Base-by-base conservation (phyloP, 306 rosid genomes). In the Pyrus betulifolia region DNA sequence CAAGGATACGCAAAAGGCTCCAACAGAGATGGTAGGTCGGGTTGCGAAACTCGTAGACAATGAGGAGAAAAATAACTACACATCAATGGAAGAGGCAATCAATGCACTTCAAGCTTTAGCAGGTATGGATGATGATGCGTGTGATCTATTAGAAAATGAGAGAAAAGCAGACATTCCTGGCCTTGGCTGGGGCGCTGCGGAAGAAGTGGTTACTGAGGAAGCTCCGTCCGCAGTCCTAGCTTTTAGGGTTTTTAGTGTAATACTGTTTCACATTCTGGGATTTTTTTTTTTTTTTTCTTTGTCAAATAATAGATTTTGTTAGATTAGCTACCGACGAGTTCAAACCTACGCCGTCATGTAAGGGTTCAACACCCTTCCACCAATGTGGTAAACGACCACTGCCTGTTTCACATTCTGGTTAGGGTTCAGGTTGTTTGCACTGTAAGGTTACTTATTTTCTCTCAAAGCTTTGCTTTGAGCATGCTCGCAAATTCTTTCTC, bases 161-260 rank as follows among this genome's bases (percentile, higher is more conserved):
- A 25, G 27, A 25, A 25, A 25, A 25, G 27, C 91, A 1, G 82
- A 88, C 87, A 23, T 86, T 91, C 81, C 70, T 89, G 89, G 93
- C 93, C 3, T 79, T 88, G 82, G 85, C 89, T 71, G 67, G 46
- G 44, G 55, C 86, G 12, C 74, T 89, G 77, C 78, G 97, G 44
- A 89, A 84, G 86, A 91, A 91, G 80, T 89, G 95, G 97, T 81
- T 91, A 67, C 79, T 91, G 35, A 82, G 95, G 80, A 88, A 89
- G 87, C 93, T 89, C 71, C 95, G 90, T 22, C 75, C 75, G 2
- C 69, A 35, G 55, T 78, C 62, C 44, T 52, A 19, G 27, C 14
- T 64, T 11, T 71, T 31, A 7, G n/a, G 68, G 68, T 22, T 22
- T 28, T 30, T 3, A 4, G 68, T 8, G 66, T 25, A 28, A 28